Conservation (phyloP, 2,329 filamentous ascomycete genomes). For the Ascocoryne sarcoides region DNA sequence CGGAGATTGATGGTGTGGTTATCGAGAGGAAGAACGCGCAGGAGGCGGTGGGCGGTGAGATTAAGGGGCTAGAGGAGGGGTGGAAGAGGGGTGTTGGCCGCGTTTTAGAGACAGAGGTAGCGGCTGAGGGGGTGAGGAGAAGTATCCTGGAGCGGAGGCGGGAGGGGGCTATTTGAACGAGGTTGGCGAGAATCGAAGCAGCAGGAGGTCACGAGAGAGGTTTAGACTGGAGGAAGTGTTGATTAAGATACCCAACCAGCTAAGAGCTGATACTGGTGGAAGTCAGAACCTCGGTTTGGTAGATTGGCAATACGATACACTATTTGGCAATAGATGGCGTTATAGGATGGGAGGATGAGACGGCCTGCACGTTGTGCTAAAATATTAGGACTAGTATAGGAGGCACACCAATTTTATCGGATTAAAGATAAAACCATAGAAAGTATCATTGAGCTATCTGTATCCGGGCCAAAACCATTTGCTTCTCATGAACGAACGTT, state of each 20-base stretch:
- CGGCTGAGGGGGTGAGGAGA: slow-evolving; percentile 61
- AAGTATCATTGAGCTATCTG: slow-evolving; percentile 19
- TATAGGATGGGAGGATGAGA: too few species aligned
- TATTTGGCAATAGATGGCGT: too few species aligned
- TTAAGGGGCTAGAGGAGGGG: slow-evolving; percentile 62
- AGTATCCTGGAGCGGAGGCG: slow-evolving; percentile 59
- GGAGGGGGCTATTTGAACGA: slow-evolving; percentile 22
- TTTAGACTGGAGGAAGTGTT: neutral
- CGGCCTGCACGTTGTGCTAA: too few species aligned
- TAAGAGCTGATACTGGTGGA: too few species aligned
- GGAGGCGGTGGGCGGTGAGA: slow-evolving; percentile 62
- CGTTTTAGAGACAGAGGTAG: slow-evolving; percentile 80
- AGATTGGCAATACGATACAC: too few species aligned
- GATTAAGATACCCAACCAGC: neutral
- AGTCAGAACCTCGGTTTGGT: too few species aligned
- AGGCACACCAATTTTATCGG: too few species aligned
- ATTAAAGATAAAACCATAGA: slow-evolving; percentile 9
- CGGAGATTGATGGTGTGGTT: slow-evolving; percentile 66
- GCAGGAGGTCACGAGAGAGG: too few species aligned
- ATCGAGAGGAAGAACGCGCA: slow-evolving; percentile 61
- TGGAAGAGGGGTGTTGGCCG: slow-evolving; percentile 74
- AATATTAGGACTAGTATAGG: too few species aligned
- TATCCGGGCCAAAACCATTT: slow-evolving; percentile 24
- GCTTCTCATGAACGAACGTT: slow-evolving; percentile 25
- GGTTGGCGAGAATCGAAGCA: neutral